Percentiles rank a stretch among this genome's conserved stretches.
Conservation (phyloP, 2,329 filamentous ascomycete genomes). For the Colletotrichum simmondsii region DNA sequence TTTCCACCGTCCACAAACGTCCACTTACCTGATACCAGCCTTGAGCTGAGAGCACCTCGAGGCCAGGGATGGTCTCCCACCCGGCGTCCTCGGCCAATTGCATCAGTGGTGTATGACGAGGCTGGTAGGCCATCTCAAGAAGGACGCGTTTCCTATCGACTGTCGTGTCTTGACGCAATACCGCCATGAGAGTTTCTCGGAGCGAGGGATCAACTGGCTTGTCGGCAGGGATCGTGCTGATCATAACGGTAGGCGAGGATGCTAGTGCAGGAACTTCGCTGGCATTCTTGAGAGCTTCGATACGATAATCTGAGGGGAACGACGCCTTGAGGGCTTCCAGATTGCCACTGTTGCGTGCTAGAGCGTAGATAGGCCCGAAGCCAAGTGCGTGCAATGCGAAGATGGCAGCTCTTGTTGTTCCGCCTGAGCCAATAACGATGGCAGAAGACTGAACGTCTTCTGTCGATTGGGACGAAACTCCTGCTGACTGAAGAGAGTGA, state of each 20-base stretch:
- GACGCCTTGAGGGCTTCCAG: constrained; percentile 73
- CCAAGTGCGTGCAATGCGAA: constrained; percentile 87
- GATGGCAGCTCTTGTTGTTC: constrained; percentile 91
- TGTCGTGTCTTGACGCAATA: constrained; percentile 56
- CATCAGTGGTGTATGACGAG: constrained; percentile 85
- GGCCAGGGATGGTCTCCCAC: constrained; percentile 86
- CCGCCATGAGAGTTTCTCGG: constrained; percentile 68
- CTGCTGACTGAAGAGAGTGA: constrained; percentile 77
- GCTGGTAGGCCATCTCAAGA: constrained; percentile 97
- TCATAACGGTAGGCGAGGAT: constrained; percentile 74
- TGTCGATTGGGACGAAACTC: constrained; percentile 58
- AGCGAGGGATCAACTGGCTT: constrained; percentile 80
- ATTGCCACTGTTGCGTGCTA: constrained; percentile 80
- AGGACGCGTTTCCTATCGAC: constrained; percentile 67
- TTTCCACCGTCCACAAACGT: too few species aligned
- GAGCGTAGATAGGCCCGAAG: constrained; percentile 86
- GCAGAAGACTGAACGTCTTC: constrained; percentile 58
- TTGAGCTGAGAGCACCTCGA: constrained; percentile 91
- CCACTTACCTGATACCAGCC: constrained; percentile 83
- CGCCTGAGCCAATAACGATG: constrained; percentile 90
- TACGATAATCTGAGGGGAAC: constrained; percentile 80
- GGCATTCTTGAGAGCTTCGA: constrained; percentile 65
- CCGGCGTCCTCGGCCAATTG: constrained; percentile 79
- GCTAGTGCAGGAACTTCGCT: neutral
- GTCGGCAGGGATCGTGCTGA: constrained; percentile 93